Percentiles rank a stretch among this genome's conserved stretches.
phyloP scores from a whole-genome alignment of 2,329 filamentous ascomycete species.

The Aspergillus tanneri region DNA sequence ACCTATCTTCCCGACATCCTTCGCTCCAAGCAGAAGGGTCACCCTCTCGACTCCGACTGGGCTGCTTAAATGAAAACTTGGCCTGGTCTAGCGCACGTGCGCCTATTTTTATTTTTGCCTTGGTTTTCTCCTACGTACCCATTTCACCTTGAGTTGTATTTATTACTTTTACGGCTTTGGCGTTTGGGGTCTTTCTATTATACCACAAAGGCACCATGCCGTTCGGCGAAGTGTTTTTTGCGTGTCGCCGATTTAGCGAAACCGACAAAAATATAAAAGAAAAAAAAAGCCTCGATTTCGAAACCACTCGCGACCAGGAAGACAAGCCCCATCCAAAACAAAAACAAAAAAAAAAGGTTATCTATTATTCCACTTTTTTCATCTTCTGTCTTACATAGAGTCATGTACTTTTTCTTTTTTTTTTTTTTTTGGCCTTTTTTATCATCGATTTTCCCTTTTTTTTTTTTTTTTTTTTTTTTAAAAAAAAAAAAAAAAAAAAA shows the following conservation, averaged over 20 bases:
- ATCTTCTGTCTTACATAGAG: conserved; percentile 7
- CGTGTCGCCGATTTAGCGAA: conserved; percentile 16
- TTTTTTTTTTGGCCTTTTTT: background rate
- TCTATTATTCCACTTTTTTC: too few relatives aligned
- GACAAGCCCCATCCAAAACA: conserved; percentile 7
- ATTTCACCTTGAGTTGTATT: conserved; percentile 30
- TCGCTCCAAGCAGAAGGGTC: conserved; percentile 37
- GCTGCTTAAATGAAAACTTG: conserved; percentile 30
- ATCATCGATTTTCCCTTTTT: background rate
- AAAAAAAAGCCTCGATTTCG: background rate
- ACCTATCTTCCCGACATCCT: conserved; percentile 36
- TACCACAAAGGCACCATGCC: conserved; percentile 25
- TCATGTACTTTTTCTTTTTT: conserved; percentile 15
- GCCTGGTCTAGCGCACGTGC: conserved; percentile 3
- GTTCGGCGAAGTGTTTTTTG: conserved; percentile 21
- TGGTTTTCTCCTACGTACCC: background rate
- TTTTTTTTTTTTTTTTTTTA: conserved; percentile 1
- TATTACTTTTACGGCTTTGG: conserved; percentile 35
- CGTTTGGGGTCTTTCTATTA: conserved; percentile 32
- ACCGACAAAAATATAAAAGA: conserved; percentile 6
- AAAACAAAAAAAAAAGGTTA: conserved; percentile 14
- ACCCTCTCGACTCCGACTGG: conserved; percentile 49
- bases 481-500: background rate
- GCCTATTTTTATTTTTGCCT: background rate
- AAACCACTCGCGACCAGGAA: background rate